phyloP scores from a whole-genome alignment of 257 asterid species.

The Solanum paucissectum region DNA sequence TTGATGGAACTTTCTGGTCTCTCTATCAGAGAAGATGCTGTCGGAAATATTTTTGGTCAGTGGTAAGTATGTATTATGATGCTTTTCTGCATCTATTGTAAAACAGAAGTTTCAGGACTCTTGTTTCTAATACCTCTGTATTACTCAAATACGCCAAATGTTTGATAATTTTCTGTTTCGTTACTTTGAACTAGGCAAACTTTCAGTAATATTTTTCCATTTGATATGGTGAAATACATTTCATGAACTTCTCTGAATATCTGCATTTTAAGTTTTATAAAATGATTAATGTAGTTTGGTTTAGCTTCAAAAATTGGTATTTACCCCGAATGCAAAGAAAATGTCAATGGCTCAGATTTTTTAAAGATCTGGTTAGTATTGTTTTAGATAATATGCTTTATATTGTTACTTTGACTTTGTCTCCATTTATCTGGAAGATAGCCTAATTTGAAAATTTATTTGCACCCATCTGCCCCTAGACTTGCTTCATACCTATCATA shows the following conservation, averaged over 20 bases:
- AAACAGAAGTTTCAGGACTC: no score
- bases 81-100: neutral
- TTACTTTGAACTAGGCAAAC: no score
- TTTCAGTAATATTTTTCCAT: no score
- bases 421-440: neutral
- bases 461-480: neutral
- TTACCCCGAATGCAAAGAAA: neutral
- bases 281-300: neutral
- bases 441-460: neutral
- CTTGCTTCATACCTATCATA: neutral
- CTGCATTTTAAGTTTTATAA: neutral
- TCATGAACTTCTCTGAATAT: neutral
- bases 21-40: constrained; percentile 74
- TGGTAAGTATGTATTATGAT: constrained; percentile 43
- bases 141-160: neutral
- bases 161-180: no score
- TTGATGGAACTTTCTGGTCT: constrained; percentile 73
- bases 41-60: constrained; percentile 87
- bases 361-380: neutral
- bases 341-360: neutral
- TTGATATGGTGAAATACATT: no score
- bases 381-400: no score
- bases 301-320: neutral
- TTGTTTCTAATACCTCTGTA: neutral
- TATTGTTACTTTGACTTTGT: neutral